Percentiles rank a stretch among this genome's conserved stretches.
Conservation (phyloP, 1,284 basidiomycete genomes). For the Gomphus bonarii region DNA sequence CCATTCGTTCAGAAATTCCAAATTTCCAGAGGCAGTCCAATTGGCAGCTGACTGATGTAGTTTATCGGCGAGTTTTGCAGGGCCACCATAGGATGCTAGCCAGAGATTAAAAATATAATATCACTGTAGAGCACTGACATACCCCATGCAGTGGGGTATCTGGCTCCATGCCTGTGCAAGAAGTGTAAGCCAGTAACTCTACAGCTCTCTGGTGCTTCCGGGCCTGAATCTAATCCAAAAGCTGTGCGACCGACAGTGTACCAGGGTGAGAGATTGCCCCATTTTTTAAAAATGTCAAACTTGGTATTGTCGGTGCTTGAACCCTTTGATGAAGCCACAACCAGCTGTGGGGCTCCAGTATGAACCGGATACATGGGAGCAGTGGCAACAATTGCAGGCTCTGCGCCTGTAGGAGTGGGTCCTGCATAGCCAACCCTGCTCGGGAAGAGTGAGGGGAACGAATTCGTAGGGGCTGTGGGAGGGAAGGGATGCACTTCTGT, state of each 20-base stretch:
- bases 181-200: constrained; percentile 64
- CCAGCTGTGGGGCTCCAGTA: constrained; percentile 56
- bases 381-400: constrained; percentile 68
- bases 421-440: constrained; percentile 73
- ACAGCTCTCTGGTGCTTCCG: constrained; percentile 61
- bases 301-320: constrained; percentile 23
- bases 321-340: constrained; percentile 29
- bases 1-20: constrained; percentile 68
- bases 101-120: not conserved
- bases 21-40: constrained; percentile 45
- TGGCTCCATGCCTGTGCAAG: constrained; percentile 71
- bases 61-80: constrained; percentile 48
- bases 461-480: constrained; percentile 62
- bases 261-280: constrained; percentile 84
- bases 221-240: constrained; percentile 63
- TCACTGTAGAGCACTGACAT: not conserved
- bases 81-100: constrained; percentile 44
- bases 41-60: constrained; percentile 41
- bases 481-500: constrained; percentile 59
- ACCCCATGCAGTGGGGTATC: constrained; percentile 51
- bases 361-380: constrained; percentile 70
- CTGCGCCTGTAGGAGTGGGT: constrained; percentile 75
- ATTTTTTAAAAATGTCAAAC: constrained; percentile 59
- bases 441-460: constrained; percentile 58
- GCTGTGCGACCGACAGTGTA: constrained; percentile 58